Conservation (phyloP, 2,329 filamentous ascomycete genomes). For the Fusarium luffae region DNA sequence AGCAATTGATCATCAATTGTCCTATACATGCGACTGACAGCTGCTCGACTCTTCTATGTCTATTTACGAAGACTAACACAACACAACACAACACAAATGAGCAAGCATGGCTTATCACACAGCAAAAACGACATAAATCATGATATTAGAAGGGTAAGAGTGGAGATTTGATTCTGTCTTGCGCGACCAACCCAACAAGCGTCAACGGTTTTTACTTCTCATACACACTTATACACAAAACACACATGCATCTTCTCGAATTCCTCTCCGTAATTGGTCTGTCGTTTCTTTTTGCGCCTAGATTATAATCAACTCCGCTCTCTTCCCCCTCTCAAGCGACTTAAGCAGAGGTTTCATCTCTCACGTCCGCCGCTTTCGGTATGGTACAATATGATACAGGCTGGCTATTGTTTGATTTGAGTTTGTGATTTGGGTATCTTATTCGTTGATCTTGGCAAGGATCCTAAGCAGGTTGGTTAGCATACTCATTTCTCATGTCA, state of each 20-base stretch:
- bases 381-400: conserved; percentile 54
- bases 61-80: neutral
- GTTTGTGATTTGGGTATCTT: conserved; percentile 47
- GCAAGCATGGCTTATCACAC: neutral
- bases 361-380: conserved; percentile 38
- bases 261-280: conserved; percentile 29
- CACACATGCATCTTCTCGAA: conserved; percentile 2
- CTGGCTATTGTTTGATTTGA: conserved; percentile 31
- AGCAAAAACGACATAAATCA: conserved; percentile 1
- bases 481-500: neutral
- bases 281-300: conserved; percentile 30
- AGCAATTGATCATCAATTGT: neutral
- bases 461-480: conserved; percentile 68
- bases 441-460: conserved; percentile 99
- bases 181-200: conserved; percentile 36
- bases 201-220: conserved; percentile 3
- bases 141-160: conserved; percentile 43
- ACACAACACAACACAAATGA: neutral
- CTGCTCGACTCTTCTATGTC: neutral
- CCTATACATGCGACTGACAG: neutral
- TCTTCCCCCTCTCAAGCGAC: conserved; percentile 16
- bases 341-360: conserved; percentile 25
- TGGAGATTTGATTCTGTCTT: conserved; percentile 47
- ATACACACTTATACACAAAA: conserved; percentile 26
- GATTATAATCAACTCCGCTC: conserved; percentile 39